phyloP scores from a whole-genome alignment of 2,329 filamentous ascomycete species.

The Madurella fahalii region DNA sequence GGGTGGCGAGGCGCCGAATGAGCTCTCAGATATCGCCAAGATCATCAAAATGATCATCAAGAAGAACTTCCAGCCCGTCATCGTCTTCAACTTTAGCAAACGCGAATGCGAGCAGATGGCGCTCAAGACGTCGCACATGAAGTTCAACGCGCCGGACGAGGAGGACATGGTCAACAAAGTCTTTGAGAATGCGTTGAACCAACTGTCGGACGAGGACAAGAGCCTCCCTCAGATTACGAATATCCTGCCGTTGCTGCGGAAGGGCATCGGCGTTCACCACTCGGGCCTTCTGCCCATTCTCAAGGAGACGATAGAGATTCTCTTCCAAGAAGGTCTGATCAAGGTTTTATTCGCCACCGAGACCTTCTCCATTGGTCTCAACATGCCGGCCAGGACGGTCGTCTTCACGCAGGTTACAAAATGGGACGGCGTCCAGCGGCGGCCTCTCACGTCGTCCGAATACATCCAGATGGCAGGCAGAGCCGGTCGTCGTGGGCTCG shows the following conservation, averaged over 20 bases:
- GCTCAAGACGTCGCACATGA: slow-evolving; percentile 76
- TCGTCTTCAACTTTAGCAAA: slow-evolving; percentile 99
- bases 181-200: slow-evolving; percentile 88
- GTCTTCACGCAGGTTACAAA: slow-evolving; percentile 98
- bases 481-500: slow-evolving; percentile 92
- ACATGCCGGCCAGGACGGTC: slow-evolving; percentile 99
- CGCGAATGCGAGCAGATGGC: slow-evolving; percentile 90
- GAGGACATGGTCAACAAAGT: slow-evolving; percentile 92
- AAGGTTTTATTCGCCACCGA: slow-evolving; percentile 98
- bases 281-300: slow-evolving; percentile 91
- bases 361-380: slow-evolving; percentile 96
- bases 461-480: slow-evolving; percentile 99
- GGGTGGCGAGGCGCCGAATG: slow-evolving; percentile 65
- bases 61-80: slow-evolving; percentile 95
- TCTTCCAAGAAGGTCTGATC: slow-evolving; percentile 97
- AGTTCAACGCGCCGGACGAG: slow-evolving; percentile 95
- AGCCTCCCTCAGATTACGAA: slow-evolving; percentile 85
- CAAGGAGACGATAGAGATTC: slow-evolving; percentile 97
- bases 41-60: slow-evolving; percentile 99
- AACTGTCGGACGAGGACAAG: slow-evolving; percentile 86
- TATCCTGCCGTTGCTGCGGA: slow-evolving; percentile 79
- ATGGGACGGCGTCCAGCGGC: slow-evolving; percentile 76
- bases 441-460: slow-evolving; percentile 89
- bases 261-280: slow-evolving; percentile 96
- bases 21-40: slow-evolving; percentile 83